These are phyloP conservation scores for Leishmania mexicana DNA, from an alignment of 208 protist genomes.

Conservation along the genomic window DNA sequence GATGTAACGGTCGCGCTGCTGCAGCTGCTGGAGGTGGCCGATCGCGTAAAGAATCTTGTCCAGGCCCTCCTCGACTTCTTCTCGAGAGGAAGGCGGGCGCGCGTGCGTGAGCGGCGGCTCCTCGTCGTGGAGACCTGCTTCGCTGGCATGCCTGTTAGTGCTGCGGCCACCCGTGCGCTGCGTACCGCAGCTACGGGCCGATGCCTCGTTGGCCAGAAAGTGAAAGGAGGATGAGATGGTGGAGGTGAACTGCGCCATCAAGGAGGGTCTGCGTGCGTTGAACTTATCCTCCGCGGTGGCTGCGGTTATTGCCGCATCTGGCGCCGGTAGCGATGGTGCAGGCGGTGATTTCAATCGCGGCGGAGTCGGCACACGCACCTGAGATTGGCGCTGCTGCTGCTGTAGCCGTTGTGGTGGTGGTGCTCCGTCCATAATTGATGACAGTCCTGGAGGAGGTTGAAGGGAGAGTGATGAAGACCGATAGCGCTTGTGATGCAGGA, in stretches of 20 bases:
- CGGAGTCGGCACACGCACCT: neutral
- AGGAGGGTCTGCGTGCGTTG: neutral
- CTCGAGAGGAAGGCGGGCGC: slow-evolving; percentile 25
- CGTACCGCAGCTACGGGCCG: slow-evolving; percentile 1
- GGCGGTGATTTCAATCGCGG: neutral
- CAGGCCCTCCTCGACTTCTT: slow-evolving; percentile 63
- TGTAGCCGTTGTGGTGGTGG: neutral
- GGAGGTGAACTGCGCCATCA: slow-evolving; percentile 21
- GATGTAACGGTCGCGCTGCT: slow-evolving; percentile 39
- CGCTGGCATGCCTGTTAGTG: slow-evolving; percentile 11
- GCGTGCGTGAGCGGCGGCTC: slow-evolving; percentile 21
- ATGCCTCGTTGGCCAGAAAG: slow-evolving; percentile 20
- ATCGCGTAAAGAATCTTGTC: slow-evolving; percentile 57
- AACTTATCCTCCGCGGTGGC: neutral
- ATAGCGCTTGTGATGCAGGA: neutral
- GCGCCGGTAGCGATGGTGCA: neutral
- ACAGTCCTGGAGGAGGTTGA: neutral
- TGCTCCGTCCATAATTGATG: neutral
- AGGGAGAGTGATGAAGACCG: no score
- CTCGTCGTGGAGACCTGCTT: neutral
- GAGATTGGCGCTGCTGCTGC: neutral
- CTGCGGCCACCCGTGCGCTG: slow-evolving; percentile 4
- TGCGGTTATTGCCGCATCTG: neutral
- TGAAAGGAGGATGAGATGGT: slow-evolving; percentile 27
- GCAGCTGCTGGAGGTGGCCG: slow-evolving; percentile 47